Evolutionary conservation across 192 early-diverging fungal species (phyloP), one percentile per base, ranked within the genome.

Genomic region (Podila epicladia): DNA sequence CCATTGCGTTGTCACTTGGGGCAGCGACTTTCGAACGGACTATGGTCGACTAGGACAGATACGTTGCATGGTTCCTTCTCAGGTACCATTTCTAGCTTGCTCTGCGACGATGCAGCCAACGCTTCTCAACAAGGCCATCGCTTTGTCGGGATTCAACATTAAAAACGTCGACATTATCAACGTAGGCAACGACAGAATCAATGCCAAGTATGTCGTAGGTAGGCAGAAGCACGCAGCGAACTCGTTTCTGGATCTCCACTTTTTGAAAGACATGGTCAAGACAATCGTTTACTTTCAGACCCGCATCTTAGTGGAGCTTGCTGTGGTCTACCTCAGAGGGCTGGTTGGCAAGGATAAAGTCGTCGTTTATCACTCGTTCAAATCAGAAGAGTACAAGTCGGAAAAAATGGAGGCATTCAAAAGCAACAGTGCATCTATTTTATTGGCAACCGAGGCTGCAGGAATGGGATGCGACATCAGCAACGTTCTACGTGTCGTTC

Each of bases 391-490:
- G 50, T 51, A 51, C 50, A 51, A 51, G 50, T 17, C 50, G 15
- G 19, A 22, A 51, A n/a, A 17, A 51, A 51, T 51, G n/a, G 50
- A 51, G 50, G 50, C 50, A 51, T 51, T 51, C n/a, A 51, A n/a
- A 51, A 51, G n/a, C 50, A 51, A 51, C 50, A 51, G n/a, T 4
- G 50, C 50, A 51, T 51, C 19, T 51, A 22, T 51, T 51, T 22
- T 51, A 51, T 17, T 51, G 50, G 50, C 50, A 22, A 59, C 69
- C 28, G 69, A 71, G 24, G 69, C 69, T 19, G 61, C 59, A 8
- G 71, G 71, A n/a, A 59, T 72, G 62, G 71, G 71, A 53, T 72
- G 63, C 51, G 71, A 72, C 51, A 64, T 72, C 28, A 60, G 71
- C 64, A 62, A 72, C 65, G 53, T 72, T 57, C 26, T 58, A 33